These are phyloP conservation scores for Aspergillus campestris DNA, from an alignment of 495 filamentous ascomycete genomes.

Conservation along the genomic window DNA sequence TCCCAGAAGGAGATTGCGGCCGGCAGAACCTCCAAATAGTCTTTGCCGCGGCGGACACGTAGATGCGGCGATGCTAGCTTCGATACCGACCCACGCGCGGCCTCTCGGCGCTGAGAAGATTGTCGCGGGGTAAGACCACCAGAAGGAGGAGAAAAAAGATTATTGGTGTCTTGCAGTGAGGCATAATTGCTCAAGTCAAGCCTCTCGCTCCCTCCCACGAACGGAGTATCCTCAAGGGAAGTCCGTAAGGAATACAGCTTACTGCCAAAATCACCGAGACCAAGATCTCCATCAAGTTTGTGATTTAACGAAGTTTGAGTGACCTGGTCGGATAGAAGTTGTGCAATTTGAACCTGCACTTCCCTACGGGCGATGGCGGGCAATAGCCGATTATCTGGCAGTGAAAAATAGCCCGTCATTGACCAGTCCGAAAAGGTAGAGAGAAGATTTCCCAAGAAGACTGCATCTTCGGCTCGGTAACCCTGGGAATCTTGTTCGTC, in stretches of 20 bases:
- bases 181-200: conserved; percentile 32
- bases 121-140: conserved; percentile 10
- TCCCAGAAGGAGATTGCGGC: conserved; percentile 86
- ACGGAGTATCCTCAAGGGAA: conserved; percentile 20
- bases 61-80: conserved; percentile 55
- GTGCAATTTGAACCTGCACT: conserved; percentile 36
- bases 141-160: conserved; percentile 4
- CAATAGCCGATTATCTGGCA: conserved; percentile 22
- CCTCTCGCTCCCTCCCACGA: conserved; percentile 24
- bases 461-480: conserved; percentile 23
- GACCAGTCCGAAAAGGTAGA: conserved; percentile 40
- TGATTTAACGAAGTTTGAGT: conserved; percentile 40
- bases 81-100: conserved; percentile 21
- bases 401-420: conserved; percentile 35
- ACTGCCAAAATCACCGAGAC: conserved; percentile 25
- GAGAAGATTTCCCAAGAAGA: conserved; percentile 38
- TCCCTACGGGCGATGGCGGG: conserved; percentile 29
- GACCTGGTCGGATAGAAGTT: conserved; percentile 41
- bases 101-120: conserved; percentile 20
- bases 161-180: conserved; percentile 29
- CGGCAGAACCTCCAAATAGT: conserved; percentile 66
- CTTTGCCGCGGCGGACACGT: conserved; percentile 67
- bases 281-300: conserved; percentile 20
- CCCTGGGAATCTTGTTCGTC: conserved; percentile 14
- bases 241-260: conserved; percentile 17